Conservation (phyloP, 169 alveolate genomes). For the Plasmodium relictum region DNA sequence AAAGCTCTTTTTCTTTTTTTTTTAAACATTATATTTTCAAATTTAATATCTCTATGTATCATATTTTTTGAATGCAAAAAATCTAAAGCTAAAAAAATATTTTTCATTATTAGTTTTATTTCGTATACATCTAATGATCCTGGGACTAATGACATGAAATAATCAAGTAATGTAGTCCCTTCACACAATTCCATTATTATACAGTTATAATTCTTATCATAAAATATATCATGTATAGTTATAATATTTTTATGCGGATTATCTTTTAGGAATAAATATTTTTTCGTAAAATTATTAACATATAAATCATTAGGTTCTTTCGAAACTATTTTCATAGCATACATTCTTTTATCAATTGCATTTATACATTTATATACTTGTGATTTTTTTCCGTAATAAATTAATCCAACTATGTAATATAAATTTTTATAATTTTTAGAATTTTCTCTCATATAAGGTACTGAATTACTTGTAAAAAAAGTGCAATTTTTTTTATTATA, state of each 20-base stretch:
- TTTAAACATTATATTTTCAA: constrained; percentile 80
- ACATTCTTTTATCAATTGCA: constrained; percentile 25
- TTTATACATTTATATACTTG: constrained; percentile 73
- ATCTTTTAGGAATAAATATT: constrained; percentile 48
- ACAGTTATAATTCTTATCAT: constrained; percentile 15
- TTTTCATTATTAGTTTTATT: constrained; percentile 78
- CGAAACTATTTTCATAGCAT: constrained; percentile 65
- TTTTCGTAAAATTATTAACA: constrained; percentile 11
- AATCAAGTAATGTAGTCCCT: constrained; percentile 60
- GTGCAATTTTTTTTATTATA: not conserved
- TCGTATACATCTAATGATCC: constrained; percentile 68
- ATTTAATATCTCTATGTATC: constrained; percentile 77
- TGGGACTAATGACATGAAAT: constrained; percentile 75
- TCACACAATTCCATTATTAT: constrained; percentile 69
- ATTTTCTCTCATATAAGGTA: not conserved
- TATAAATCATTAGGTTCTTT: constrained; percentile 23
- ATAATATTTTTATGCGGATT: constrained; percentile 57
- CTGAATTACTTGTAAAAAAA: not conserved
- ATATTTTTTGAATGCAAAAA: constrained; percentile 81
- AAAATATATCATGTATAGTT: constrained; percentile 62
- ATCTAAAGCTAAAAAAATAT: constrained; percentile 78
- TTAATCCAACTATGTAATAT: constrained; percentile 42
- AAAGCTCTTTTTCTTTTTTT: constrained; percentile 28
- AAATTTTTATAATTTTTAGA: constrained; percentile 4
- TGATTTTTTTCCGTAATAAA: constrained; percentile 69